These are phyloP conservation scores for Pseudocercospora pini-densiflorae DNA, from an alignment of 2,329 filamentous ascomycete genomes.

Conservation along the genomic window DNA sequence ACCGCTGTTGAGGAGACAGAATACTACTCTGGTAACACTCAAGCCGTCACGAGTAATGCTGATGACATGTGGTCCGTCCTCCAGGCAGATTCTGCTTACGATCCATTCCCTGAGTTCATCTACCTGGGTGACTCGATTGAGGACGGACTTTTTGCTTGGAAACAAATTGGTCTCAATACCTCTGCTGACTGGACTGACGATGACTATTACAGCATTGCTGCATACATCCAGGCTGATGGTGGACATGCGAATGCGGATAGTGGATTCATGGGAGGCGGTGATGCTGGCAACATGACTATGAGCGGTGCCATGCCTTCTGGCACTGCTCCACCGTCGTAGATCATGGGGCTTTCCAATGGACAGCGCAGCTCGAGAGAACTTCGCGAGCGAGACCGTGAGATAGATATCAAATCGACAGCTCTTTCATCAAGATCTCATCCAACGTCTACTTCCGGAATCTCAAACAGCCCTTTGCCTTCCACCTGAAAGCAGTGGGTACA, in stretches of 20 bases:
- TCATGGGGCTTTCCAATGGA: neutral
- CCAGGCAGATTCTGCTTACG: constrained; percentile 54
- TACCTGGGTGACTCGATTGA: constrained; percentile 58
- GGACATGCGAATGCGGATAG: constrained; percentile 29
- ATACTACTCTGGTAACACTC: constrained; percentile 51
- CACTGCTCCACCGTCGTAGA: constrained; percentile 17
- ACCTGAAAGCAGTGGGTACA: no score
- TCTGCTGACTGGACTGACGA: constrained; percentile 33
- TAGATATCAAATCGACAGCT: neutral
- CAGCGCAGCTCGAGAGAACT: no score
- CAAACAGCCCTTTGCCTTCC: neutral
- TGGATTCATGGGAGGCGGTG: constrained; percentile 20
- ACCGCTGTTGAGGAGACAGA: constrained; percentile 53
- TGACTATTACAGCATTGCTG: constrained; percentile 26
- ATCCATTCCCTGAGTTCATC: constrained; percentile 63
- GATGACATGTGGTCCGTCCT: constrained; percentile 52
- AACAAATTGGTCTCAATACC: constrained; percentile 56
- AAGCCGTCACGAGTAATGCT: constrained; percentile 54
- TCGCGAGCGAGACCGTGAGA: no score
- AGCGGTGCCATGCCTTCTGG: constrained; percentile 18
- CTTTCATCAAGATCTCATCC: no score
- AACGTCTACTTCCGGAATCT: no score
- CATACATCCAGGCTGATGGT: constrained; percentile 27
- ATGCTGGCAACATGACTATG: constrained; percentile 18
- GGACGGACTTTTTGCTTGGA: constrained; percentile 61